phyloP scores from a whole-genome alignment of 2,329 filamentous ascomycete genomes.

The Neofusicoccum ribis region DNA sequence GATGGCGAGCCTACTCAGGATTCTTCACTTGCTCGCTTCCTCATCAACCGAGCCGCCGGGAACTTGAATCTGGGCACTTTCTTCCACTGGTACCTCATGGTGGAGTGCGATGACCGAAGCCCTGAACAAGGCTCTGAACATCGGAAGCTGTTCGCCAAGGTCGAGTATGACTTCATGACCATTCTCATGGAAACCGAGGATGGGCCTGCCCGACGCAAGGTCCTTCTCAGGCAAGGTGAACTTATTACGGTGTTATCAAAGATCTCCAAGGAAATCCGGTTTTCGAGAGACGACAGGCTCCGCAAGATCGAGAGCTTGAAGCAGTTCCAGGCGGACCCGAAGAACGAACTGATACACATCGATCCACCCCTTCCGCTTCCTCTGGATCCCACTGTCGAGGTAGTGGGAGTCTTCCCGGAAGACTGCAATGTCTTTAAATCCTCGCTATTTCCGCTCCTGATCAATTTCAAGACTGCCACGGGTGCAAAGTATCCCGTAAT shows the following conservation, averaged over 20 bases:
- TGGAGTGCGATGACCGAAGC: constrained; percentile 85
- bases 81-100: constrained; percentile 98
- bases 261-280: constrained; percentile 84
- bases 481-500: constrained; percentile 85
- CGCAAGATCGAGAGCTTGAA: constrained; percentile 84
- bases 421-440: constrained; percentile 95
- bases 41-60: constrained; percentile 82
- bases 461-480: constrained; percentile 80
- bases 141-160: constrained; percentile 83
- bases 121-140: constrained; percentile 73
- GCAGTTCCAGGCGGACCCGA: constrained; percentile 79
- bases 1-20: constrained; percentile 65
- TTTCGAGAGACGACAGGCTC: constrained; percentile 72
- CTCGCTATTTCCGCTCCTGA: constrained; percentile 83
- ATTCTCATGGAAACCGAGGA: constrained; percentile 72
- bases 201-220: constrained; percentile 72
- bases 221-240: constrained; percentile 82
- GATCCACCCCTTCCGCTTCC: constrained; percentile 86
- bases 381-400: constrained; percentile 77
- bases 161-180: constrained; percentile 94
- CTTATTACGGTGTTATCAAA: constrained; percentile 83
- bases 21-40: constrained; percentile 84
- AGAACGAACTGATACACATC: constrained; percentile 81
- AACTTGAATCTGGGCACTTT: constrained; percentile 94
- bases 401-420: constrained; percentile 78